Base-by-base conservation (phyloP, 75 land plant species). In the Selaginella moellendorffii region DNA sequence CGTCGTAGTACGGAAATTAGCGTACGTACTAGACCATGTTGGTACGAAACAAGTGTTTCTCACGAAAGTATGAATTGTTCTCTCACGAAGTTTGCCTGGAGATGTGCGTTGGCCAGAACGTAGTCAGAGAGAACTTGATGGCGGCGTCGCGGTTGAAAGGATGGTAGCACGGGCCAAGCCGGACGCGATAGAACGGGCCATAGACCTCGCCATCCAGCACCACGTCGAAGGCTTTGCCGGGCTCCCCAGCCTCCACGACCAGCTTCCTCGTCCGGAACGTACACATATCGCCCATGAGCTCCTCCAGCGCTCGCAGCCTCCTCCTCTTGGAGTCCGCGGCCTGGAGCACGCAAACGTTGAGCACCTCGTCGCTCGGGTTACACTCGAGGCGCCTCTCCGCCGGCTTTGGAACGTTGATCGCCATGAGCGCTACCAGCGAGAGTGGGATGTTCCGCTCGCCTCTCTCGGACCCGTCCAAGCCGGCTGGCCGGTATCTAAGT, bases 81-180 rank as follows among this genome's bases (percentile, higher is more conserved):
- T n/a, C n/a, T n/a, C n/a, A n/a, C n/a, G n/a, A n/a, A n/a, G n/a
- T n/a, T n/a, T 27, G 18, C 18, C 65, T 12, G n/a, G 65, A 64
- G 24, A 64, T 31, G 1, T 66, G 68, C 14, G 68, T 66, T 1
- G 68, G 68, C 68, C 68, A 66, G 20, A 51, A 66, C 19, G 68
- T 52, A 36, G 42, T 26, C 2, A 66, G 18, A 5, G 68, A 51
- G 21, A 66, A 66, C 28, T 66, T 66, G 8, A 66, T 14, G 2
- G 24, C 54, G 52, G 12, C 24, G 1, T 27, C 5, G 24, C 27
- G 46, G 24, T 66, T 52, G 28, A 19, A 19, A 2, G 68, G 68
- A 66, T 66, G 58, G 21, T 26, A 28, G 21, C 68, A 52, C 5
- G 68, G 18, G 28, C 68, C 52, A 14, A 66, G 24, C 68, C 68